A percentile compares a stretch with the other conserved stretches of the same genome.
phyloP scores from a whole-genome alignment of 257 asterid genomes.

The Solanum lignicaule region DNA sequence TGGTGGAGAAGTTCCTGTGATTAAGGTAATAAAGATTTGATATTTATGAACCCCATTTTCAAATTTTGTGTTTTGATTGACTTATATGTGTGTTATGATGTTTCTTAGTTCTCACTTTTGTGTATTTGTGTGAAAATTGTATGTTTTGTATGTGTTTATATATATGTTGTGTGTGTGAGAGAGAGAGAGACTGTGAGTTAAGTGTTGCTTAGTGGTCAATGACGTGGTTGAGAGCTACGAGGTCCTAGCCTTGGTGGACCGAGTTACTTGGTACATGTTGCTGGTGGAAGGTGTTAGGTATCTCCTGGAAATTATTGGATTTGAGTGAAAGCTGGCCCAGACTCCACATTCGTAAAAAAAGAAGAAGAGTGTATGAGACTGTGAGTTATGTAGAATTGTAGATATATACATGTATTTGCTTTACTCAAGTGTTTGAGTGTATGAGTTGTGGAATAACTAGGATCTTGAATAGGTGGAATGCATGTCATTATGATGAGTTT shows the following conservation, averaged over 20 bases:
- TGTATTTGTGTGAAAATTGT: background rate
- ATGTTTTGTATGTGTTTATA: background rate
- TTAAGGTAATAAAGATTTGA: constrained; percentile 39
- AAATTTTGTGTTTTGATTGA: background rate
- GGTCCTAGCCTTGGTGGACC: background rate
- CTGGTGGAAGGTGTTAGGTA: background rate
- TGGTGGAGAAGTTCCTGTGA: constrained; percentile 75
- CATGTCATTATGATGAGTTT: background rate
- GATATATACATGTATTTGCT: background rate
- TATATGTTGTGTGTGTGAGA: background rate
- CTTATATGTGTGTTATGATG: background rate
- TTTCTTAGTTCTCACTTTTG: background rate
- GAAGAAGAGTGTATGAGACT: too few species aligned
- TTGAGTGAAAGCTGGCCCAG: background rate
- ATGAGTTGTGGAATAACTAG: background rate
- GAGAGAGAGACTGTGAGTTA: background rate
- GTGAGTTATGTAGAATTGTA: background rate
- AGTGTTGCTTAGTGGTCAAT: too few species aligned
- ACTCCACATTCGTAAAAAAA: background rate
- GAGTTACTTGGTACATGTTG: background rate
- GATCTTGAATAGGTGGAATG: background rate
- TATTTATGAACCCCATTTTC: background rate
- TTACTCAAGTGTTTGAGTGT: background rate
- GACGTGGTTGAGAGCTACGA: background rate
- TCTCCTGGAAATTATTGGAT: background rate